Evolutionary conservation across 1,284 basidiomycete genomes (phyloP).

Genomic region (Agroathelia rolfsii): DNA sequence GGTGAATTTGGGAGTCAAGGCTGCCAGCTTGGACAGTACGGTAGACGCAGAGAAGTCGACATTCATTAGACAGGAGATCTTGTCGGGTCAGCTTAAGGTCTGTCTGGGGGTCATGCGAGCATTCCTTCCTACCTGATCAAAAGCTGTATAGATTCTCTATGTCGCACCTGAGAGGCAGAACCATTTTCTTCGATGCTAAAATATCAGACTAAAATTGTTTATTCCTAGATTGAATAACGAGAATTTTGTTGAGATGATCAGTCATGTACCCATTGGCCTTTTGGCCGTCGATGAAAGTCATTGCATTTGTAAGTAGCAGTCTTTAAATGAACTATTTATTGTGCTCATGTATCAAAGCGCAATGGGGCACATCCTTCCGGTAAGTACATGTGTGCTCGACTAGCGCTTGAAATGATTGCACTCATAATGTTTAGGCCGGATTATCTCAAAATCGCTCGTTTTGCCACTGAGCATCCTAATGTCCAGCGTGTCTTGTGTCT

Average conservation of each 20-base stretch:
- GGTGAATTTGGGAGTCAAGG: constrained; percentile 39
- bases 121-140: too few relatives aligned
- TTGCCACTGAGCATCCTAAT: constrained; percentile 52
- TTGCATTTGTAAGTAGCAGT: constrained; percentile 34
- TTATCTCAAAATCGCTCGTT: constrained; percentile 46
- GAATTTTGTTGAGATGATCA: constrained; percentile 38
- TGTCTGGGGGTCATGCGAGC: too few relatives aligned
- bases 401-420: neutral
- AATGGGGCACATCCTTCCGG: constrained; percentile 54
- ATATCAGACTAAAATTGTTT: constrained; percentile 26
- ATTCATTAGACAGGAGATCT: constrained; percentile 22
- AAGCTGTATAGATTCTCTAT: constrained; percentile 52
- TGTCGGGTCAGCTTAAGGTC: constrained; percentile 24
- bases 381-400: constrained; percentile 15
- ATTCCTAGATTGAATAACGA: constrained; percentile 33
- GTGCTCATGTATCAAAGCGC: neutral
- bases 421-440: too few relatives aligned
- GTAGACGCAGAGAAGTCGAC: constrained; percentile 22
- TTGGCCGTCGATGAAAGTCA: constrained; percentile 69
- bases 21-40: constrained; percentile 54
- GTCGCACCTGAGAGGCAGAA: constrained; percentile 45
- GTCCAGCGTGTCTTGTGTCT: constrained; percentile 63
- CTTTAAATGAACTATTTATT: neutral
- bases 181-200: constrained; percentile 8
- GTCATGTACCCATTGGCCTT: constrained; percentile 44